phyloP scores from a whole-genome alignment of 331 rosid species.

The Arachis monticola region DNA sequence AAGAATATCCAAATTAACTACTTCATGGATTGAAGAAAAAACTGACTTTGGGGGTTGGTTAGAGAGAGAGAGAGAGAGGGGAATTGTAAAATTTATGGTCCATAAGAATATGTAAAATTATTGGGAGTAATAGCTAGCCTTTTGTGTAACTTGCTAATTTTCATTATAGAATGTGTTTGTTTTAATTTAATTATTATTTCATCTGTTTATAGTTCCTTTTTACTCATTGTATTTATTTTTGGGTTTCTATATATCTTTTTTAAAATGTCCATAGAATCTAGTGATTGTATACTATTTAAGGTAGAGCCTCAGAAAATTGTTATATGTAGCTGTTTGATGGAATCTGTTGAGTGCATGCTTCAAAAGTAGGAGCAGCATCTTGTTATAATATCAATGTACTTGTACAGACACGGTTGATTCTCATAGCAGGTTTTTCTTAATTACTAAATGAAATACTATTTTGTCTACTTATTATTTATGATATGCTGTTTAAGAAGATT shows the following conservation, averaged over 20 bases:
- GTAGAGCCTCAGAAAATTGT: neutral
- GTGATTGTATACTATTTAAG: neutral
- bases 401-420: too few species aligned
- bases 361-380: constrained; percentile 3
- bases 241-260: neutral
- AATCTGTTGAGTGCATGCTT: constrained; percentile 7
- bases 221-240: neutral
- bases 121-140: constrained; percentile 42
- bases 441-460: too few species aligned
- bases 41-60: constrained; percentile 44
- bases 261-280: neutral
- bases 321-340: constrained; percentile 6
- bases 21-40: constrained; percentile 52
- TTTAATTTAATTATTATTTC: neutral
- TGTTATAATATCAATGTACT: neutral
- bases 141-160: constrained; percentile 70
- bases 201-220: neutral
- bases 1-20: constrained; percentile 71
- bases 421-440: too few species aligned
- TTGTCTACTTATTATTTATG: too few species aligned
- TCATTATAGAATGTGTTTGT: constrained; percentile 64
- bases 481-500: too few species aligned
- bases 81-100: constrained; percentile 44
- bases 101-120: constrained; percentile 40
- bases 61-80: neutral